These are phyloP conservation scores for Yamagishiella unicocca DNA, from an alignment of 139 green algal genomes.

Conservation along the genomic window DNA sequence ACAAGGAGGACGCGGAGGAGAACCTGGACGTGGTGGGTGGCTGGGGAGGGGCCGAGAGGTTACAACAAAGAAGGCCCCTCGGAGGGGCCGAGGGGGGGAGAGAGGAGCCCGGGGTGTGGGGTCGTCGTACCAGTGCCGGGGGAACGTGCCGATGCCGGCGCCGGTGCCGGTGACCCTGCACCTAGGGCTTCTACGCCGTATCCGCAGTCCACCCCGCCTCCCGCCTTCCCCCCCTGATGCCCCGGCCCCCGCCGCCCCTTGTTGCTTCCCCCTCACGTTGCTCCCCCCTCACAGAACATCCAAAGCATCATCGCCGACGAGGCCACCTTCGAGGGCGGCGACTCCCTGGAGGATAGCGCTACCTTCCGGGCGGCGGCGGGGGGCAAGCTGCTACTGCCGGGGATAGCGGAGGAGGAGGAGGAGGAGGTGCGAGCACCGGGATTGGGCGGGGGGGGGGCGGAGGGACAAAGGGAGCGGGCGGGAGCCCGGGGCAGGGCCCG, in stretches of 20 bases:
- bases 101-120: no score
- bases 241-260: background rate
- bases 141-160: no score
- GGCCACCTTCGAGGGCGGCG: conserved; percentile 36
- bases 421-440: background rate
- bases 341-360: conserved; percentile 15
- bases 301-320: background rate
- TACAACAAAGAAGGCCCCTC: background rate
- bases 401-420: background rate
- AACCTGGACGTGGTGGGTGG: background rate
- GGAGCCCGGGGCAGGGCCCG: no score
- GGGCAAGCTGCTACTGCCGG: background rate
- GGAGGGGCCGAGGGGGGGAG: background rate
- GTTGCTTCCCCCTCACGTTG: no score
- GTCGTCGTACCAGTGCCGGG: no score
- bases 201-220: background rate
- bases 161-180: no score
- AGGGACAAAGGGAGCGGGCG: background rate
- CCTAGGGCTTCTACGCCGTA: no score
- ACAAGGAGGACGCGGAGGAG: background rate
- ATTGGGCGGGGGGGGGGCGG: background rate
- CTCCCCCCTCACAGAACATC: conserved; percentile 10
- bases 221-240: background rate
- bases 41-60: background rate
- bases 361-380: conserved; percentile 15